A percentile compares a stretch with the other conserved stretches of the same genome.
These are phyloP conservation scores for Musa balbisiana DNA, from an alignment of 202 grass and related monocot species.

Conservation along the genomic window DNA sequence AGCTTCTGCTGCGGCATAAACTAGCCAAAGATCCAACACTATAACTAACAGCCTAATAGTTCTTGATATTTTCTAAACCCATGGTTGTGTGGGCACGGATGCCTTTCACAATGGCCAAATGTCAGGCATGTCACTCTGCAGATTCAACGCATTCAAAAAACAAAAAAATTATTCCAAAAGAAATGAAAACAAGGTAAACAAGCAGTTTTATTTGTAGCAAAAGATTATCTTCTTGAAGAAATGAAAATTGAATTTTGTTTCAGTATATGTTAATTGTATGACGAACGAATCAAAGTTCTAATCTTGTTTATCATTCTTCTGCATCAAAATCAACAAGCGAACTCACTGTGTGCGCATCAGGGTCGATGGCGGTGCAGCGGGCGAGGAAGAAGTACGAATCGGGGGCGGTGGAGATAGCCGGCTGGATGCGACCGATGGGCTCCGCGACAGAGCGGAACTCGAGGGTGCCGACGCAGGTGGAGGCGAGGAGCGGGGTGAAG, in stretches of 20 bases:
- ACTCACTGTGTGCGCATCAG: constrained; percentile 59
- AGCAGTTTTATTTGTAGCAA: no score
- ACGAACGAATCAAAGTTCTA: background rate
- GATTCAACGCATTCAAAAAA: no score
- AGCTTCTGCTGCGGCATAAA: background rate
- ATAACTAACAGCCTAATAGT: background rate
- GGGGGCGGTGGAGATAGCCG: constrained; percentile 57
- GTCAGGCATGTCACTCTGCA: no score
- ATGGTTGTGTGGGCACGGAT: no score
- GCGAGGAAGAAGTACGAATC: constrained; percentile 86
- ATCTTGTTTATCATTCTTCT: background rate
- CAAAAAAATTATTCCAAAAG: no score
- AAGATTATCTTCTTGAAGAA: no score
- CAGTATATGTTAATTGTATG: no score
- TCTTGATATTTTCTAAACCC: background rate
- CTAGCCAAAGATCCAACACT: background rate
- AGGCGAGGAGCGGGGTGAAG: constrained; percentile 95
- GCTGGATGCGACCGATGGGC: constrained; percentile 74
- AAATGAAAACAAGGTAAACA: no score
- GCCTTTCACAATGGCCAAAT: no score
- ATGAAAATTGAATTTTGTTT: no score
- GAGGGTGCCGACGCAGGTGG: constrained; percentile 95
- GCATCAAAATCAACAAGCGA: background rate
- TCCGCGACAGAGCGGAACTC: constrained; percentile 97
- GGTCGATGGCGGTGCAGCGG: constrained; percentile 55